Percentiles rank a stretch among this genome's conserved stretches.
These are phyloP conservation scores for Scheffersomyces amazonensis DNA, from an alignment of 805 yeast species.

Conservation along the genomic window DNA sequence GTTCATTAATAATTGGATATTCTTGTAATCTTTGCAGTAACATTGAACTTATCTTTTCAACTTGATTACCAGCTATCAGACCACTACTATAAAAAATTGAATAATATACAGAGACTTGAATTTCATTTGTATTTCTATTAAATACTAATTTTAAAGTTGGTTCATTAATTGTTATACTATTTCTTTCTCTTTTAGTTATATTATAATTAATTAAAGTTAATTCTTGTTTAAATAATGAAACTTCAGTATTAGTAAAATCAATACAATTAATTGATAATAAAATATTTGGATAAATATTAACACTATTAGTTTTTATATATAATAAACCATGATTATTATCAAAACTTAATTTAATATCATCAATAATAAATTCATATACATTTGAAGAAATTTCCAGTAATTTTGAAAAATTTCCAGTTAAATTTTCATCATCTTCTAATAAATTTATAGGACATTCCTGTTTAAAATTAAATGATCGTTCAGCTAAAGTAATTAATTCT, in stretches of 20 bases:
- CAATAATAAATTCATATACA: slow-evolving; percentile 7
- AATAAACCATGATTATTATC: slow-evolving; percentile 4
- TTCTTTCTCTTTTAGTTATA: slow-evolving; percentile 7
- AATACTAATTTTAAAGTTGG: slow-evolving; percentile 4
- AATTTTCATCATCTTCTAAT: slow-evolving; percentile 2
- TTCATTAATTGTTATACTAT: slow-evolving; percentile 1
- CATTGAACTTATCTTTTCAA: not conserved
- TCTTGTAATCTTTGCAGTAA: not conserved
- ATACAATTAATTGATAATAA: slow-evolving; percentile 11
- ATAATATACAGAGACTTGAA: slow-evolving; percentile 1
- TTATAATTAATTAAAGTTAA: slow-evolving; percentile 10
- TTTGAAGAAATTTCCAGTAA: not conserved
- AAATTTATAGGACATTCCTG: slow-evolving; percentile 8
- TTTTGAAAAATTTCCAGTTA: too few relatives aligned
- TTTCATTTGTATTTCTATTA: not conserved
- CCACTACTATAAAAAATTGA: slow-evolving; percentile 1
- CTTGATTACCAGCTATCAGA: not conserved
- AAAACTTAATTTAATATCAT: slow-evolving; percentile 12
- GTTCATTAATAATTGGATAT: slow-evolving; percentile 1
- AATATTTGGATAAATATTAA: slow-evolving; percentile 1
- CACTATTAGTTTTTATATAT: not conserved
- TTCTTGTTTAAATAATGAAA: slow-evolving; percentile 9
- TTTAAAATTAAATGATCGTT: slow-evolving; percentile 7
- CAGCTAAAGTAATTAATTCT: slow-evolving; percentile 7
- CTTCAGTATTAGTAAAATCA: not conserved